Base-by-base conservation (phyloP, 345 rosid genomes). In the Eucalyptus shirleyi region DNA sequence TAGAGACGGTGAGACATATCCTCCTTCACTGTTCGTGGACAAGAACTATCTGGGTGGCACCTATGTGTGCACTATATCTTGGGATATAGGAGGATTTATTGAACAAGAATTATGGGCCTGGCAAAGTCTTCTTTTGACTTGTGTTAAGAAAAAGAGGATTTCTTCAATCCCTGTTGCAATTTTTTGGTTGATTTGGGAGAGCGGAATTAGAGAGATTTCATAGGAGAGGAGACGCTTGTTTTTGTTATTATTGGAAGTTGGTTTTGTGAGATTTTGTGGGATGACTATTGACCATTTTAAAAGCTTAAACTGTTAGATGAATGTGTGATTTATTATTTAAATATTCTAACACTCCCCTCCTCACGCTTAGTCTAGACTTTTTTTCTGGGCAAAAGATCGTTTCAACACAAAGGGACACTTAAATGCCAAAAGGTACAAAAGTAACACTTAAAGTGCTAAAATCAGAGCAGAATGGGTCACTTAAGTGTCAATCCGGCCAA, bases 241-340 rank as follows among this genome's bases (percentile, higher is more conserved):
- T 69, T 34, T 69, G 44, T 69, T 17, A 18, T 69, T 17, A 34
- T 17, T 34, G 42, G 5, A 32, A 69, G 42, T 34, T 9, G 24
- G 81, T 69, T 34, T 19, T 18, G 56, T 53, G 9, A 53, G 56
- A 0, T 53, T 53, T 53, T 18, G 56, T 18, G 56, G 24, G 4
- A 53, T 0, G 9, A 53, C 24, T 18, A 7, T 8, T 2, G 9
- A 53, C 0, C 1, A 1, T 53, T 53, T 1, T 53, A 53, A 53
- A 0, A 19, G 10, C 56, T 53, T 53, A 53, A 18, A 19, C 1
- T 19, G 5, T 53, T 19, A 53, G 56, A 53, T 53, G 56, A 53
- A 53, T 1, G 9, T 53, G 1, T 53, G 56, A 53, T 53, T 53
- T 19, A 19, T 19, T 53, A 53, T 53, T 53, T 53, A 53, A 53